These are phyloP conservation scores for Rubia peregrina DNA, from an alignment of 305 asterid species.

Conservation along the genomic window DNA sequence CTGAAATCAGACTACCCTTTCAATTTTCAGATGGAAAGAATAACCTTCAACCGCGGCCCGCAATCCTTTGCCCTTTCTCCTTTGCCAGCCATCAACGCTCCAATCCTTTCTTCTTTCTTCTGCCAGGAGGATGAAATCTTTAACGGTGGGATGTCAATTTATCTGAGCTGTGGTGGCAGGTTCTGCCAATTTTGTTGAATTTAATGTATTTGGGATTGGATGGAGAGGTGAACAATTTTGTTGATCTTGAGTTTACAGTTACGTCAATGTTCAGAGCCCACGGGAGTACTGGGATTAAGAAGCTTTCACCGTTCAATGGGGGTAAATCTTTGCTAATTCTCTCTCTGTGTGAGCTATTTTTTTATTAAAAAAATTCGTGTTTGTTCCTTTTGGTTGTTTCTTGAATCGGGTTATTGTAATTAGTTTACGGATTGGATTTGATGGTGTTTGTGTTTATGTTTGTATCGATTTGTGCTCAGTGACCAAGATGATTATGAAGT, in stretches of 20 bases:
- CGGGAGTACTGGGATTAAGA: constrained; percentile 2
- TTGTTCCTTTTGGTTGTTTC: neutral
- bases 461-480: neutral
- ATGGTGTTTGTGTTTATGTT: neutral
- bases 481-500: constrained; percentile 3
- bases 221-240: too few relatives aligned
- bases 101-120: too few relatives aligned
- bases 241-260: neutral
- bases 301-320: constrained; percentile 7
- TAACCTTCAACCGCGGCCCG: too few relatives aligned
- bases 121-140: too few relatives aligned
- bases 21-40: too few relatives aligned
- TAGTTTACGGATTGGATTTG: neutral
- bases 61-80: too few relatives aligned
- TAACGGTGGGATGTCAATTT: too few relatives aligned
- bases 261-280: constrained; percentile 4
- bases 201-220: too few relatives aligned
- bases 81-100: too few relatives aligned
- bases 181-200: too few relatives aligned
- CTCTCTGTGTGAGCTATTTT: neutral
- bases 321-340: neutral
- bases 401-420: neutral
- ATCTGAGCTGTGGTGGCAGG: too few relatives aligned
- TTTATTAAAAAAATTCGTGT: neutral
- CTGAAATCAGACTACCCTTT: too few relatives aligned